A percentile compares a stretch with the other conserved stretches of the same genome.
These are phyloP conservation scores for Urostyla sp. DNA, from an alignment of 73 alveolate genomes.

Conservation along the genomic window DNA sequence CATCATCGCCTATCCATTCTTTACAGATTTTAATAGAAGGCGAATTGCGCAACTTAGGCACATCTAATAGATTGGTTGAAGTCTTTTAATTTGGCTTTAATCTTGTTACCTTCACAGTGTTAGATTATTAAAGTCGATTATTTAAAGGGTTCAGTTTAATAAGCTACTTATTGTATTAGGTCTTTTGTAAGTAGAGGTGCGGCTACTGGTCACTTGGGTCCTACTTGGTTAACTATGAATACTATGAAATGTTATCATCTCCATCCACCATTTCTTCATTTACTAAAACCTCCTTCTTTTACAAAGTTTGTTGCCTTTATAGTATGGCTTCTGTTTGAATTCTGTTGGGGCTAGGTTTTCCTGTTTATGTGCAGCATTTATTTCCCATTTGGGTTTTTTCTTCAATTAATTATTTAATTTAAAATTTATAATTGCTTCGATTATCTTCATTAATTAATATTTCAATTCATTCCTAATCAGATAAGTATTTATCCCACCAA, in stretches of 20 bases:
- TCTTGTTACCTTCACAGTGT: neutral
- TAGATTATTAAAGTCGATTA: neutral
- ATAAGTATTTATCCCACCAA: conserved; percentile 47
- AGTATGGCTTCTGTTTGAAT: neutral
- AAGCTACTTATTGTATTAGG: neutral
- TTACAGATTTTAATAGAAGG: conserved; percentile 37
- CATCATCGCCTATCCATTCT: conserved; percentile 31
- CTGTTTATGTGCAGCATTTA: conserved; percentile 44
- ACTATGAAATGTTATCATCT: too few species aligned
- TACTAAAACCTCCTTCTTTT: too few species aligned
- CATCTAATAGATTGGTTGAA: conserved; percentile 1
- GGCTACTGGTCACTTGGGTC: too few species aligned
- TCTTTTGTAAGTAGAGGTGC: too few species aligned
- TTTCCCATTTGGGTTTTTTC: conserved; percentile 21
- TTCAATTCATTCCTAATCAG: too few species aligned
- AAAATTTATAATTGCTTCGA: neutral
- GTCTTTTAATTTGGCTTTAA: neutral
- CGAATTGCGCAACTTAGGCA: conserved; percentile 24
- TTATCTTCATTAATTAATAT: neutral
- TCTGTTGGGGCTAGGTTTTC: neutral
- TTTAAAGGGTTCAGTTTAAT: neutral
- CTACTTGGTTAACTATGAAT: too few species aligned
- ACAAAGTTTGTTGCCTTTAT: too few species aligned
- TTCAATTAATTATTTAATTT: neutral
- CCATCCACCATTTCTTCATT: too few species aligned